Base-by-base conservation (phyloP, 169 alveolate species). In the Eimeria mitis region DNA sequence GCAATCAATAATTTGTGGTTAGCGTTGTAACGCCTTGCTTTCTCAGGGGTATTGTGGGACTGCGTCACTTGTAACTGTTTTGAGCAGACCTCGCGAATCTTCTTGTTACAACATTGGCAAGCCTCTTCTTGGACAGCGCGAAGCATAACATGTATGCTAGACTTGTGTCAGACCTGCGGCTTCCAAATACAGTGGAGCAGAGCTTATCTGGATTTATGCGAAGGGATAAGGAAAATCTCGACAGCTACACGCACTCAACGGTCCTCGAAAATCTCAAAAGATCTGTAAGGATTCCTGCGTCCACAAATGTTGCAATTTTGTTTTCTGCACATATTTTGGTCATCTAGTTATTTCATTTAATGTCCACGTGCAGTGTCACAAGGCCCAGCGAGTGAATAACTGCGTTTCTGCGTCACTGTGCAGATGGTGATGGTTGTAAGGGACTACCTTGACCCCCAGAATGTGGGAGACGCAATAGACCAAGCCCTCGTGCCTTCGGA, bases 191-290 rank as follows among this genome's bases (percentile, higher is more conserved):
- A 59, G 92, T 87, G 65, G 83, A 28, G 34, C 52, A 56, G 16
- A 87, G 92, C 79, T 42, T 87, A 34, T 9, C 59, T 61, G 79
- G 65, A 5, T 87, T 87, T 63, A 28, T 87, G 0, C 78, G 81
- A 63, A 49, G 63, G 5, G 92, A 87, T 16, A 61, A 23, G 44
- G 28, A 63, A 1, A 9, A 21, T 37, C 8, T 23, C 52, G 65
- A 87, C 42, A 87, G 92, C 81, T 87, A 61, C 81, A 87, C 92
- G n/a, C 78, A 87, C 44, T 87, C 92, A n/a, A 40, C 81, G 6
- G 79, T 87, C 44, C 52, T 87, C 34, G 78, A 70, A 34, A 37
- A 47, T n/a, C 42, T 87, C 65, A 87, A 63, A 63, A 40, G 34
- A 49, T 47, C 92, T 81, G 92, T 87, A 44, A 40, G 90, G 31